Evolutionary conservation across 306 rosid genomes (phyloP).

Genomic region (Corylus americana): DNA sequence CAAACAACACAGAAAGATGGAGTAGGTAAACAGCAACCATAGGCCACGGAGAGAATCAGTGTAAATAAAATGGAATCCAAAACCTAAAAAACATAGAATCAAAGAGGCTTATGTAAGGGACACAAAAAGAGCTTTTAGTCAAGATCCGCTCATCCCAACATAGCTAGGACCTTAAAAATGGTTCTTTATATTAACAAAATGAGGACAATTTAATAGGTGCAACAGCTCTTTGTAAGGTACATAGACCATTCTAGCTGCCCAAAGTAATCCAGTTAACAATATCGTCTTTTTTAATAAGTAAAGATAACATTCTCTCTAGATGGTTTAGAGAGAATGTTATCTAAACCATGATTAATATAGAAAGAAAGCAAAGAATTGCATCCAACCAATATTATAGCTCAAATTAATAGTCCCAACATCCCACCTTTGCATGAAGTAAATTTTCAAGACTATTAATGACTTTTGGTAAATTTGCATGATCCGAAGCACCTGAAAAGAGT

Average conservation of each 20-base stretch:
- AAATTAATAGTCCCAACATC: conserved; percentile 29
- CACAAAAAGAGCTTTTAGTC: neutral
- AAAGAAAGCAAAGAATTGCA: neutral
- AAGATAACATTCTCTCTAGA: no score
- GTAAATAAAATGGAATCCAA: neutral
- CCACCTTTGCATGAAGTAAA: conserved; percentile 87
- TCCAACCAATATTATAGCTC: conserved; percentile 1
- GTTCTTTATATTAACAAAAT: neutral
- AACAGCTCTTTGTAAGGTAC: neutral
- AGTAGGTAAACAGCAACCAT: neutral
- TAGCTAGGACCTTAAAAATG: neutral
- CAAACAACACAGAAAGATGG: neutral
- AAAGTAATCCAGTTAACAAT: conserved; percentile 5
- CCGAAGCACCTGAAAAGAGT: conserved; percentile 66
- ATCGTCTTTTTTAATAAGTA: neutral
- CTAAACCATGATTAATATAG: neutral
- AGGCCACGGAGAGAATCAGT: neutral
- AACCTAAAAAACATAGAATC: neutral
- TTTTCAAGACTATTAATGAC: conserved; percentile 89
- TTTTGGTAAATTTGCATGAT: conserved; percentile 60
- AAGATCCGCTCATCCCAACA: neutral
- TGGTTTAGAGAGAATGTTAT: no score
- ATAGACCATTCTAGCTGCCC: neutral
- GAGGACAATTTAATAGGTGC: neutral
- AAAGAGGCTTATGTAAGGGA: neutral